phyloP scores from a whole-genome alignment of 2,329 filamentous ascomycete species.

The Thielaviopsis ethacetica region DNA sequence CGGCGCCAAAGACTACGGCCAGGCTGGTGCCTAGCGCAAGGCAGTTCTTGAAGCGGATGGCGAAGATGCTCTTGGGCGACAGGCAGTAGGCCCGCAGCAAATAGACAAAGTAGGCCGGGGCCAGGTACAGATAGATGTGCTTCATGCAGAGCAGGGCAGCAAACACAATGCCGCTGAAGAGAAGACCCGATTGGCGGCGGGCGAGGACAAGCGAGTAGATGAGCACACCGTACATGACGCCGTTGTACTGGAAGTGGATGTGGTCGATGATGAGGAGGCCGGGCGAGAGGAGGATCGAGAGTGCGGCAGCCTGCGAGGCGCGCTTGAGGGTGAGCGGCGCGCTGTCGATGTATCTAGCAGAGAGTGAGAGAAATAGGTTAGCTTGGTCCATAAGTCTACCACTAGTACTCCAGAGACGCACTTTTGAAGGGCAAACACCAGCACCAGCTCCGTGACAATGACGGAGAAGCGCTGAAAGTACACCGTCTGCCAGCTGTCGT shows the following conservation, averaged over 20 bases:
- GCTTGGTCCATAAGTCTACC: neutral
- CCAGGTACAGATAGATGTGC: constrained; percentile 94
- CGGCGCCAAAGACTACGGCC: constrained; percentile 52
- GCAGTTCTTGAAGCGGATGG: constrained; percentile 61
- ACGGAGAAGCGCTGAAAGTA: constrained; percentile 90
- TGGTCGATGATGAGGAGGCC: constrained; percentile 95
- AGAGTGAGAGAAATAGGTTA: neutral
- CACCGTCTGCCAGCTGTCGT: constrained; percentile 84
- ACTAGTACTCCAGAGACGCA: constrained; percentile 19
- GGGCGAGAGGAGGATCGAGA: constrained; percentile 82
- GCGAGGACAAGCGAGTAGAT: constrained; percentile 75
- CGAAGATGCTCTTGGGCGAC: constrained; percentile 57
- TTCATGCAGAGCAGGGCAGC: constrained; percentile 82
- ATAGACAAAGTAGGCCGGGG: constrained; percentile 89
- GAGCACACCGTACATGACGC: constrained; percentile 82
- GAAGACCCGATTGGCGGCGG: constrained; percentile 54
- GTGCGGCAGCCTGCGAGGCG: constrained; percentile 67
- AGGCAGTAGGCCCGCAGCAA: constrained; percentile 82
- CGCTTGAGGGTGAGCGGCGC: constrained; percentile 48
- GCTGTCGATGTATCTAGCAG: constrained; percentile 54
- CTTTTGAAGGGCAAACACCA: constrained; percentile 68
- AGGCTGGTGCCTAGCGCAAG: constrained; percentile 69
- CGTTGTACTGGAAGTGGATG: constrained; percentile 98
- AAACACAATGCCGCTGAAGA: constrained; percentile 69
- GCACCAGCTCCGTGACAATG: constrained; percentile 65